Evolutionary conservation across 2,329 filamentous ascomycete species (phyloP), one percentile per base, ranked within the genome.

Genomic region (Fusarium begoniae): DNA sequence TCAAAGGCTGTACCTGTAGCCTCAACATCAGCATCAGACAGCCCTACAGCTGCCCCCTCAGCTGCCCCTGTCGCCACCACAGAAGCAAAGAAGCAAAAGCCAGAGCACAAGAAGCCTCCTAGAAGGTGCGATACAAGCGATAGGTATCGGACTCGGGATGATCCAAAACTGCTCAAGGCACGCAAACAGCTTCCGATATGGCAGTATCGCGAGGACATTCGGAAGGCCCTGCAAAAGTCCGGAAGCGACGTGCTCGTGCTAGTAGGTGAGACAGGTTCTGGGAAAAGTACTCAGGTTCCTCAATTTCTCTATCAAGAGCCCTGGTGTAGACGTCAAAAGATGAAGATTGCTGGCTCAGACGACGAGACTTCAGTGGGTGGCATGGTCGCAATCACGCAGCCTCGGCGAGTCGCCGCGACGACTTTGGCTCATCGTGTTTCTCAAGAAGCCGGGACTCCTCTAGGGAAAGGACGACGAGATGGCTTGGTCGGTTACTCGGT

Each of bases 211-310:
- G 85, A 91, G 40, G 88, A 92, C 32, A 97, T 98, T 56, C 90
- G 90, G 41, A 79, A 86, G 22, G 86, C 89, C 5, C 83, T 98
- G 12, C 85, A 85, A 18, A 77, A 80, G 10, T 57, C 74, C 22
- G 84, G 89, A 40, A 91, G 90, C 70, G 90, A 97, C 78, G 90
- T 98, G 3, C 88, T 99, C 58, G 87, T 99, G 1, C 85, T 99
- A 20, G 92, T 96, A 6, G 96, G 96, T 84, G 96, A 98, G 82
- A 99, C 96, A 1, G 96, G 96, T 81, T 97, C 94, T 20, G 96
- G 96, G 80, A 99, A 99, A 84, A 97, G 94, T 85, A 99, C 96
- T 0, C 96, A 99, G 82, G 92, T 98, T 1, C 96, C 96, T 0
- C 96, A 98, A 79, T 98, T 98, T 72, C 85, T 99, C 13, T 89